Evolutionary conservation across 2,329 filamentous ascomycete species (phyloP).

Genomic region (Cercospora berteroae): DNA sequence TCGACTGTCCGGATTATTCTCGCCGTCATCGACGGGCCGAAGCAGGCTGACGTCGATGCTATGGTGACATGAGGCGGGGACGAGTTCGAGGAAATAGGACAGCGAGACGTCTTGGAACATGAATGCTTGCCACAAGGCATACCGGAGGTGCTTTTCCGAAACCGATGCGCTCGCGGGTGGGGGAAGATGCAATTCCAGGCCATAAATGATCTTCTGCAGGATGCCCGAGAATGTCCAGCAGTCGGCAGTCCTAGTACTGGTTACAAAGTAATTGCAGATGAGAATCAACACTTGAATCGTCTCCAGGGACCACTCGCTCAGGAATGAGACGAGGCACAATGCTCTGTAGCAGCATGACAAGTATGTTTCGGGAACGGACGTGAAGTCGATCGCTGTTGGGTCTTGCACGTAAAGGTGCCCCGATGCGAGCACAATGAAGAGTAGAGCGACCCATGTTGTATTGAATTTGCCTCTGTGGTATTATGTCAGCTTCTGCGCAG

Average conservation of each 20-base stretch:
- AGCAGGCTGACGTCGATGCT: background rate
- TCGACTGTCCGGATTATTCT: background rate
- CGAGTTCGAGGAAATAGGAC: slow-evolving; percentile 65
- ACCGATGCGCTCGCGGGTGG: slow-evolving; percentile 61
- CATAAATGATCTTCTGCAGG: slow-evolving; percentile 71
- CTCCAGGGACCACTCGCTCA: background rate
- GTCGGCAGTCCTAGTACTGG: slow-evolving; percentile 78
- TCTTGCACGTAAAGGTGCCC: background rate
- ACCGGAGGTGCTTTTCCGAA: slow-evolving; percentile 69
- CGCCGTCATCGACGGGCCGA: background rate
- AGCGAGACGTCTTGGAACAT: slow-evolving; percentile 77
- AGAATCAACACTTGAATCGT: slow-evolving; percentile 78
- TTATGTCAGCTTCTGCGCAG: background rate
- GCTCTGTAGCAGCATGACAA: background rate
- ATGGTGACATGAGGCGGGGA: background rate
- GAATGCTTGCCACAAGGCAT: slow-evolving; percentile 78
- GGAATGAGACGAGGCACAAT: background rate
- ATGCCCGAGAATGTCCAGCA: slow-evolving; percentile 80
- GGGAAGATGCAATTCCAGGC: slow-evolving; percentile 75
- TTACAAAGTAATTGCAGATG: slow-evolving; percentile 77
- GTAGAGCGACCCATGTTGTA: background rate
- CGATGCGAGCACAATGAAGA: background rate
- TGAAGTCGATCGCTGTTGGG: background rate
- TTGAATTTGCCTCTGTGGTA: background rate
- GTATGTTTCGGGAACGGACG: background rate